These are phyloP conservation scores for Penicillium coffeae DNA, from an alignment of 495 filamentous ascomycete species.

Conservation along the genomic window DNA sequence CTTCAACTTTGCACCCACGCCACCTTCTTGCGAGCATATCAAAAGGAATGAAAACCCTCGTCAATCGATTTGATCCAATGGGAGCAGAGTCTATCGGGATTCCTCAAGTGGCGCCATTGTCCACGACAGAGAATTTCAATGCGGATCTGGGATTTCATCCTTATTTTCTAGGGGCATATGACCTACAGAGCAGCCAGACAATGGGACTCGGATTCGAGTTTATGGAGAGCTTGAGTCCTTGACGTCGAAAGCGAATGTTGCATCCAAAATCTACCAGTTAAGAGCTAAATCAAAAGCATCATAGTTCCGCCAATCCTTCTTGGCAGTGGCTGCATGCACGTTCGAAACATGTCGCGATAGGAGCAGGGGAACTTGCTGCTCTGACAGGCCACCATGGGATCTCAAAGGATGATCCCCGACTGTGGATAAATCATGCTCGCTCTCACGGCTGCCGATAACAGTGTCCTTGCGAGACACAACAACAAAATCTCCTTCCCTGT, in stretches of 20 bases:
- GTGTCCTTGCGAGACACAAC: not conserved
- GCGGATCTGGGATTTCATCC: not conserved
- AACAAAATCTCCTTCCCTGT: slow-evolving; percentile 4
- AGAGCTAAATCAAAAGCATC: slow-evolving; percentile 5
- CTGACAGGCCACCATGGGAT: slow-evolving; percentile 4
- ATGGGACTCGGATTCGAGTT: not conserved
- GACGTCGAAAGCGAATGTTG: not conserved
- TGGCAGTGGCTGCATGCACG: not conserved
- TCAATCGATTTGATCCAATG: not conserved
- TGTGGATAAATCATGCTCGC: slow-evolving; percentile 1
- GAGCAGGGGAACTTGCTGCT: slow-evolving; percentile 3
- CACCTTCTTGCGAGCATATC: not conserved
- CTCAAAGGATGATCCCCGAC: not conserved
- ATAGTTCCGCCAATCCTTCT: slow-evolving; percentile 1
- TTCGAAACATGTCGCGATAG: not conserved
- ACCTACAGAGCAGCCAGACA: not conserved
- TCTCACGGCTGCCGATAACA: not conserved
- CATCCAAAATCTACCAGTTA: not conserved
- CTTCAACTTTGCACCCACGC: not conserved
- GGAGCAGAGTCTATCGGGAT: not conserved
- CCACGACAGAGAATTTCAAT: not conserved
- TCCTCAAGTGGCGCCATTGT: not conserved
- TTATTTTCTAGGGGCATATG: not conserved
- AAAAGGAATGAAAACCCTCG: not conserved
- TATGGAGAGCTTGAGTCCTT: not conserved